phyloP scores from a whole-genome alignment of 2,329 filamentous ascomycete species.

The Cladorrhinum sp. region DNA sequence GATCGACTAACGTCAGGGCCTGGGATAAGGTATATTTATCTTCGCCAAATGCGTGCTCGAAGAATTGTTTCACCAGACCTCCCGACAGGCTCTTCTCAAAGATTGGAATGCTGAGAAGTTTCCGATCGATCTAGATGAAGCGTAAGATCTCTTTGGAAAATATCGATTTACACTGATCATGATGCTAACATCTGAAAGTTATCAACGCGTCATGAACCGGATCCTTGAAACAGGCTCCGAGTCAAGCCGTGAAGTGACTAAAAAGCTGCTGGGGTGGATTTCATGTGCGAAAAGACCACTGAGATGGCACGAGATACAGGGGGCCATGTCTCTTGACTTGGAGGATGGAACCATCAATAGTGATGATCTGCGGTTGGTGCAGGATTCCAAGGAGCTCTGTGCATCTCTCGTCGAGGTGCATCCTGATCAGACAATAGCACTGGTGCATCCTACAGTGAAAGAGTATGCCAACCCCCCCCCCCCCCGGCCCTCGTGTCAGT shows the following conservation, averaged over 20 bases:
- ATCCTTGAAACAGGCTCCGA: constrained; percentile 9
- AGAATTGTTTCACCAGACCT: background rate
- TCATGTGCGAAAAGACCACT: constrained; percentile 38
- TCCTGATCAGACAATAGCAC: constrained; percentile 29
- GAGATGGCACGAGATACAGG: constrained; percentile 42
- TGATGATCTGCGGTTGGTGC: background rate
- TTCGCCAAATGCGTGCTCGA: background rate
- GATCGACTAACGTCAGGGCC: too few species aligned
- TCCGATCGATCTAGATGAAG: constrained; percentile 9
- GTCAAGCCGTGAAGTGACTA: constrained; percentile 9
- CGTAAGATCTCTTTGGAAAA: constrained; percentile 4
- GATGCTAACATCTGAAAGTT: background rate
- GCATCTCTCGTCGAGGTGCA: constrained; percentile 35
- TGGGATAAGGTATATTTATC: background rate
- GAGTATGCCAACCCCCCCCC: constrained; percentile 23
- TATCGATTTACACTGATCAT: background rate
- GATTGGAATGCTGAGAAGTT: constrained; percentile 20
- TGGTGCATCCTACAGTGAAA: constrained; percentile 39
- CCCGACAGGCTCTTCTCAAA: constrained; percentile 7
- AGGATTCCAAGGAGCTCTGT: constrained; percentile 30
- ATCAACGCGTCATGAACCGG: constrained; percentile 23
- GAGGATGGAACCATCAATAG: constrained; percentile 30
- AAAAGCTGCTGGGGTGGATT: constrained; percentile 37
- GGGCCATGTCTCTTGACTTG: constrained; percentile 34
- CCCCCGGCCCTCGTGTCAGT: too few species aligned